phyloP scores from a whole-genome alignment of 225 moss, liverwort and hornwort species.

The Anthoceros angustus region DNA sequence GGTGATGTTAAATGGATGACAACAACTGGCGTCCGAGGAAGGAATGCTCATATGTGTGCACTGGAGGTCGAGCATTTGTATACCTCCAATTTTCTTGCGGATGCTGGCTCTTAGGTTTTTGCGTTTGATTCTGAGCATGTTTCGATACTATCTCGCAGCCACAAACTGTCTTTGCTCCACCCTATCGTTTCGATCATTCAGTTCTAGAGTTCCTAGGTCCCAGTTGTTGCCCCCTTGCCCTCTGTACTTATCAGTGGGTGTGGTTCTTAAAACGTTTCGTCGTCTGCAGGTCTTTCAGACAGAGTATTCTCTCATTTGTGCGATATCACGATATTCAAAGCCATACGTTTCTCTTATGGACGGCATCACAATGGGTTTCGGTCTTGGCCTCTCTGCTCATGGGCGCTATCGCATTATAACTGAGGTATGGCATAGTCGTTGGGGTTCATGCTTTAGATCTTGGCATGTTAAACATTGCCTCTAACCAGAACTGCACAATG shows the following conservation, averaged over 20 bases:
- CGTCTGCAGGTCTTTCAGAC: conserved; percentile 50
- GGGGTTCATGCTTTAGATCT: not conserved
- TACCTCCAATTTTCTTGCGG: not conserved
- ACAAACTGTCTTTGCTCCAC: not conserved
- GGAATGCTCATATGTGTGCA: conserved; percentile 10
- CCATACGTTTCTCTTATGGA: conserved; percentile 92
- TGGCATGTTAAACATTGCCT: not conserved
- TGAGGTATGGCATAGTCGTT: conserved; percentile 29
- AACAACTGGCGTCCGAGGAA: conserved; percentile 16
- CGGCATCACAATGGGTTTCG: conserved; percentile 92
- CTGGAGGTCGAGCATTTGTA: conserved; percentile 19
- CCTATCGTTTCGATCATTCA: conserved; percentile 10
- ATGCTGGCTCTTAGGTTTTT: no score
- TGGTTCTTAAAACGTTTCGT: conserved; percentile 4
- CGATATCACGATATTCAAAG: conserved; percentile 68
- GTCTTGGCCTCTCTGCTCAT: conserved; percentile 85
- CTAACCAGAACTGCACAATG: no score
- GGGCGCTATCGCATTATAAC: conserved; percentile 76
- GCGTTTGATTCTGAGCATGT: no score
- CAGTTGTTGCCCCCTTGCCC: not conserved
- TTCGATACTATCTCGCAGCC: no score
- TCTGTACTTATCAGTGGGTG: not conserved
- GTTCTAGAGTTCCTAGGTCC: conserved; percentile 10
- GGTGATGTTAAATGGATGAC: conserved; percentile 77
- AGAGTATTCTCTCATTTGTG: conserved; percentile 86